Conservation (phyloP, 2,329 filamentous ascomycete species). For the Claviceps spartinae region DNA sequence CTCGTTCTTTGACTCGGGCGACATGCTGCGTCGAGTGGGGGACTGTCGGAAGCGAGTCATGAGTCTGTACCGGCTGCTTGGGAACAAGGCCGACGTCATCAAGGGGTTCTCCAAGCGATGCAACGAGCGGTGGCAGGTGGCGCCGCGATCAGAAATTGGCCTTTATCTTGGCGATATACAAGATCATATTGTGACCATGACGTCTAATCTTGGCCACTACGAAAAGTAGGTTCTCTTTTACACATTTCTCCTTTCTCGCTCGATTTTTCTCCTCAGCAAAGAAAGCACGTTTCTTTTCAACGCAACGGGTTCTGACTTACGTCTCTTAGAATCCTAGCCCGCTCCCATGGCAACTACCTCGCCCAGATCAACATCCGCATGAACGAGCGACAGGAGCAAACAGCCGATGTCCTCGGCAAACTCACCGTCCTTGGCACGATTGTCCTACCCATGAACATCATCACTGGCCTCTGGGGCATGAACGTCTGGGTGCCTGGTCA, state of each 20-base stretch:
- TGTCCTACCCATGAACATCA: constrained; percentile 96
- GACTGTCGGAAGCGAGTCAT: constrained; percentile 96
- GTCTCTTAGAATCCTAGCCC: constrained; percentile 55
- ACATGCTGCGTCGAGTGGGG: constrained; percentile 87
- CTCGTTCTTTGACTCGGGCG: constrained; percentile 36
- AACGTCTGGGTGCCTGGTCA: constrained; percentile 95
- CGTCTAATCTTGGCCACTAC: constrained; percentile 85
- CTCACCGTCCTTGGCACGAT: constrained; percentile 94
- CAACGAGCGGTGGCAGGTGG: constrained; percentile 96
- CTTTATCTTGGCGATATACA: constrained; percentile 96
- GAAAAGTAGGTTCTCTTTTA: constrained; percentile 56
- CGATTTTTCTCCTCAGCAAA: background rate
- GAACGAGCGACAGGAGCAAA: constrained; percentile 95
- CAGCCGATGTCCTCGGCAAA: constrained; percentile 85
- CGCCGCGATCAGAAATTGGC: constrained; percentile 90
- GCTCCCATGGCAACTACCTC: constrained; percentile 94
- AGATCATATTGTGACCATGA: constrained; percentile 99
- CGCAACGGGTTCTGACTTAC: background rate
- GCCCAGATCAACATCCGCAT: constrained; percentile 98
- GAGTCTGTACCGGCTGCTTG: constrained; percentile 80
- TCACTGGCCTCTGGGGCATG: constrained; percentile 98
- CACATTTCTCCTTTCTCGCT: no score
- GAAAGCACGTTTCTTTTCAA: no score
- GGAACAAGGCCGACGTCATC: constrained; percentile 97
- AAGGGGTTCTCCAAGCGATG: constrained; percentile 97